A percentile compares a stretch with the other conserved stretches of the same genome.
These are phyloP conservation scores for Wallacemonas sp. DNA, from an alignment of 208 protist species.

Conservation along the genomic window DNA sequence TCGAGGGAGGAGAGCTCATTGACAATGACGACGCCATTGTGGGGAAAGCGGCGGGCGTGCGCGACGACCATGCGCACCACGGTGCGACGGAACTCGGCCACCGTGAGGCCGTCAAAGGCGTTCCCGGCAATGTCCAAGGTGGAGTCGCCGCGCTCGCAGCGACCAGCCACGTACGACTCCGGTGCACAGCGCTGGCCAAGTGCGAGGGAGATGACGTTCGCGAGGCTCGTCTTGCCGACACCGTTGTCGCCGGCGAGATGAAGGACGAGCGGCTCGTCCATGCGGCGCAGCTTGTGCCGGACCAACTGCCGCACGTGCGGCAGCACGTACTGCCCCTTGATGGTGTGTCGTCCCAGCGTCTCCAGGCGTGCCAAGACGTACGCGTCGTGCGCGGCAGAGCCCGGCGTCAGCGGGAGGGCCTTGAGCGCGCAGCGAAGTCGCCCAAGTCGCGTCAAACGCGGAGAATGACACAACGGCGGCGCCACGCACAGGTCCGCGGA, in stretches of 20 bases:
- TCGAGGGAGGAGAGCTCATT: constrained; percentile 64
- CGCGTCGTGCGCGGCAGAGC: constrained; percentile 30
- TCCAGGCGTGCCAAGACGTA: constrained; percentile 38
- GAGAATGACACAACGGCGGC: constrained; percentile 37
- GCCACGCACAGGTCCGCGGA: constrained; percentile 6
- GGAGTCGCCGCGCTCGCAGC: constrained; percentile 51
- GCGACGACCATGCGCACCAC: constrained; percentile 45
- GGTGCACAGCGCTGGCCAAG: constrained; percentile 55
- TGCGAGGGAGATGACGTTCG: constrained; percentile 73
- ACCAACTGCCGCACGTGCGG: constrained; percentile 39
- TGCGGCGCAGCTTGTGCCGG: constrained; percentile 49
- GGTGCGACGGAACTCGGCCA: constrained; percentile 48
- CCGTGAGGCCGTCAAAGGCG: constrained; percentile 58
- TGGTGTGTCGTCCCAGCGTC: constrained; percentile 25
- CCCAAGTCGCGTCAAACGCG: constrained; percentile 17
- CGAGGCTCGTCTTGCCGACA: constrained; percentile 74
- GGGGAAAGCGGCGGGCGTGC: constrained; percentile 42
- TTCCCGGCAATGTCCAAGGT: constrained; percentile 55
- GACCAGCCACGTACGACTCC: constrained; percentile 11
- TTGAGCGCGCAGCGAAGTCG: constrained; percentile 21
- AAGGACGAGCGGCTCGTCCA: constrained; percentile 51
- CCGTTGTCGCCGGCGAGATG: constrained; percentile 87
- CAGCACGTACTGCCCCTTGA: constrained; percentile 59
- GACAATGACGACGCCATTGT: constrained; percentile 68
- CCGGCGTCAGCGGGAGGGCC: constrained; percentile 17